Percentiles rank a stretch among this genome's conserved stretches.
These are phyloP conservation scores for Encephalitozoon romaleae DNA, from an alignment of 371 early-diverging fungal species.

Conservation along the genomic window DNA sequence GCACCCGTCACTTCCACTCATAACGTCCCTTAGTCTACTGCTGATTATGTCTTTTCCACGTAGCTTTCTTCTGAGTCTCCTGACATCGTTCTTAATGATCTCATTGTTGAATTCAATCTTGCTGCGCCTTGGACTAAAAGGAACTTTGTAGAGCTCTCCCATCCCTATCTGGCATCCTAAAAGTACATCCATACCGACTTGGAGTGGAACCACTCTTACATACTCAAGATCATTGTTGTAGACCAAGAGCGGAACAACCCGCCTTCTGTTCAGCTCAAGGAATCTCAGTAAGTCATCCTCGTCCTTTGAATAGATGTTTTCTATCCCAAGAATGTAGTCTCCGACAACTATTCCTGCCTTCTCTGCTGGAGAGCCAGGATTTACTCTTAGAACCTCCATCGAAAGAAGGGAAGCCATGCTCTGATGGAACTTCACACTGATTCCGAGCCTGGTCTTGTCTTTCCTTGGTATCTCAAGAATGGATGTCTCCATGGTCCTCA, in stretches of 20 bases:
- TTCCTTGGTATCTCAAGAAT: constrained; percentile 23
- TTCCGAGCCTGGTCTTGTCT: constrained; percentile 26
- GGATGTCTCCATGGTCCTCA: constrained; percentile 20
- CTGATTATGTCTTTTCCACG: constrained; percentile 5
- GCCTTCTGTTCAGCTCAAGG: constrained; percentile 29
- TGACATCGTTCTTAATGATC: not conserved
- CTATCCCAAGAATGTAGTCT: constrained; percentile 55
- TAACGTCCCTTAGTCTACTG: not conserved
- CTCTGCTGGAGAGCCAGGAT: constrained; percentile 36
- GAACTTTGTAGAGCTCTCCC: constrained; percentile 45
- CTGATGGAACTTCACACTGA: constrained; percentile 40
- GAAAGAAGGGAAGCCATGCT: constrained; percentile 24
- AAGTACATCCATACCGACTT: constrained; percentile 19
- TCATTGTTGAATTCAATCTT: constrained; percentile 3
- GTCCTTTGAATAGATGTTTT: constrained; percentile 12
- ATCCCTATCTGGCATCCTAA: constrained; percentile 49
- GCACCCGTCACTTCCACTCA: not conserved
- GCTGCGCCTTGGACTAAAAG: not conserved
- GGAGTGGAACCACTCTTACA: constrained; percentile 40
- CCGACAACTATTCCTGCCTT: constrained; percentile 38
- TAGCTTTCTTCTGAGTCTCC: not conserved
- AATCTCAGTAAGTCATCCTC: constrained; percentile 24
- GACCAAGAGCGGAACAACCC: constrained; percentile 23
- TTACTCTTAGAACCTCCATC: constrained; percentile 35
- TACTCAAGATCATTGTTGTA: constrained; percentile 39